Evolutionary conservation across 768 basidiomycete genomes (phyloP), one percentile per base, ranked within the genome.

Genomic region (Lactarius hatsudake): DNA sequence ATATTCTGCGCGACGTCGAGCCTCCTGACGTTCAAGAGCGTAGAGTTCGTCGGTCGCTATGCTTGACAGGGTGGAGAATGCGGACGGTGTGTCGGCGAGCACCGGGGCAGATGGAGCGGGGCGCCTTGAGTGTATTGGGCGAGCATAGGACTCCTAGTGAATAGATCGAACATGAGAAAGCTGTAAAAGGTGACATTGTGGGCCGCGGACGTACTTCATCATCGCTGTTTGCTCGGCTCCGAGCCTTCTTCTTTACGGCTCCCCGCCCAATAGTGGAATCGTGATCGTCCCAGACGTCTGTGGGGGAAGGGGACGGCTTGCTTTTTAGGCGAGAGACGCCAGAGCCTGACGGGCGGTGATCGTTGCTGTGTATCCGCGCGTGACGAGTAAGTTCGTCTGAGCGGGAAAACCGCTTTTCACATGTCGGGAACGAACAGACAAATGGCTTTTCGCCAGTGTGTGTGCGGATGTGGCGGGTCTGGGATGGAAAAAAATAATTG

Each of bases 381-480:
- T 99, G 96, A 65, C 96, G 86, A 34, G 96, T 99, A 70, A 99
- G 86, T 78, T 99, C 96, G 81, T 99, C 96, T n/a, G 93, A 94
- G 66, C 96, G 89, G 20, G 93, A 95, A 78, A 99, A 99, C 6
- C 95, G 90, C 77, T 98, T 99, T 78, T 97, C 96, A 84, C 96
- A 99, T n/a, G 88, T 86, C 4, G 93, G 87, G 76, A 89, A 93
- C 1, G 87, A 89, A 84, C 96, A 99, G 26, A 86, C 84, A 73
- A 98, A 98, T 2, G 96, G 96, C 73, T 97, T 98, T 79, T 99
- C 96, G 74, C 96, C 96, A 0, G 96, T 99, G 77, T 99, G 96
- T 0, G 96, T 99, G 67, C 96, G 90, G 63, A 98, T 97, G 75
- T 99, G 96, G 69, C 96, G 90, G 23, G 96, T 99, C 93, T 98